Evolutionary conservation across 2,329 filamentous ascomycete genomes (phyloP).

Genomic region (Colletotrichum horii): DNA sequence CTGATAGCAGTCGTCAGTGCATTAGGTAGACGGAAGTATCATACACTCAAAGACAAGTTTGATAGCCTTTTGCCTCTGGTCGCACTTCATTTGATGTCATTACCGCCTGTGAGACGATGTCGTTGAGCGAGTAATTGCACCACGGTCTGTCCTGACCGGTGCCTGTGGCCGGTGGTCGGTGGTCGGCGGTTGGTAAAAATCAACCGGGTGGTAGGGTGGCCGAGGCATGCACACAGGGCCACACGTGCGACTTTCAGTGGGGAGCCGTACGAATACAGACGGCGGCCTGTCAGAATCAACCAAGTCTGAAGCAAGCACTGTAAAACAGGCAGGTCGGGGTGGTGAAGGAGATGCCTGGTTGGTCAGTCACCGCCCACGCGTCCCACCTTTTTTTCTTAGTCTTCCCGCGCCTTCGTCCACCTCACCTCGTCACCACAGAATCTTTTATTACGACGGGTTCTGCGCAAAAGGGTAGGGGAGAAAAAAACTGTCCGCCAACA

Average conservation of each 20-base stretch:
- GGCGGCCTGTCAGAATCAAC: not conserved
- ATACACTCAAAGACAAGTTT: conserved; percentile 6
- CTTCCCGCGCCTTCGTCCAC: conserved; percentile 19
- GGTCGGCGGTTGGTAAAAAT: not conserved
- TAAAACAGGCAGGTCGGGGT: not conserved
- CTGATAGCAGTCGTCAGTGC: conserved; percentile 2
- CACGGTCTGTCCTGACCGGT: not conserved
- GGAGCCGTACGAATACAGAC: not conserved
- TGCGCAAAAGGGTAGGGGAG: conserved; percentile 12
- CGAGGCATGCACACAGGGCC: not conserved
- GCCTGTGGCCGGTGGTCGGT: not conserved
- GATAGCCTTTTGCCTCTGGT: not conserved
- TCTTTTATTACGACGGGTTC: conserved; percentile 8
- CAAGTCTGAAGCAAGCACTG: conserved; percentile 6
- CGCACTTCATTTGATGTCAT: not conserved
- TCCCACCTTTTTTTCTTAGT: conserved; percentile 20
- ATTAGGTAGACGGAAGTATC: conserved; percentile 13
- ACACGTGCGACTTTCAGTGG: not conserved
- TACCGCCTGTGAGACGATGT: not conserved
- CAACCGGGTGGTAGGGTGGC: not conserved
- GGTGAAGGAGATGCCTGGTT: conserved; percentile 10
- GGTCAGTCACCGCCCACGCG: conserved; percentile 5
- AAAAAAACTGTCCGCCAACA: not conserved
- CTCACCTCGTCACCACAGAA: conserved; percentile 19
- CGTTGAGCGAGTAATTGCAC: conserved; percentile 2